Evolutionary conservation across 2,329 filamentous ascomycete species (phyloP).

Genomic region (Leptodontidium sp.): DNA sequence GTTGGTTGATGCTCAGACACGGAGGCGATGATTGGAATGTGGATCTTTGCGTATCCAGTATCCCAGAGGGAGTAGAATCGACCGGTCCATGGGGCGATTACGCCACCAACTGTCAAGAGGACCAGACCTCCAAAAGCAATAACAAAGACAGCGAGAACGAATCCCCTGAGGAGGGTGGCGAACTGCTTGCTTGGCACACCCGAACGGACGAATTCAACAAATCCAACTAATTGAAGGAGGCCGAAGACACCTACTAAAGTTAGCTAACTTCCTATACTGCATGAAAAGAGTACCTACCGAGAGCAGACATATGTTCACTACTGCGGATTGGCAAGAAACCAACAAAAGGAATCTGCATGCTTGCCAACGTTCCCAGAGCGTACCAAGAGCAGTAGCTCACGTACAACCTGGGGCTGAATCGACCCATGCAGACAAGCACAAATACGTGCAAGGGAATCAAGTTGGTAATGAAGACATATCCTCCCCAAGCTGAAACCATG

Average conservation of each 20-base stretch:
- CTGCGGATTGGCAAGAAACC: slow-evolving; percentile 96
- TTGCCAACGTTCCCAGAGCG: slow-evolving; percentile 91
- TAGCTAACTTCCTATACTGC: slow-evolving; percentile 25
- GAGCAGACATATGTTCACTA: slow-evolving; percentile 97
- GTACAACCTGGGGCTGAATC: slow-evolving; percentile 93
- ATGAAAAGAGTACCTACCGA: slow-evolving; percentile 67
- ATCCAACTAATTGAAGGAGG: slow-evolving; percentile 90
- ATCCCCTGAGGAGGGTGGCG: slow-evolving; percentile 82
- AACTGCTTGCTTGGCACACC: slow-evolving; percentile 93
- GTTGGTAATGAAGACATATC: slow-evolving; percentile 99
- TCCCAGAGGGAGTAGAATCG: slow-evolving; percentile 99
- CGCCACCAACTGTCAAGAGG: slow-evolving; percentile 85
- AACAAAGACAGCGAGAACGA: slow-evolving; percentile 78
- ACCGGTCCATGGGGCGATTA: slow-evolving; percentile 96
- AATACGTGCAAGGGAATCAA: slow-evolving; percentile 93
- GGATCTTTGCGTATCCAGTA: slow-evolving; percentile 97
- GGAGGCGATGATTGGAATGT: slow-evolving; percentile 99
- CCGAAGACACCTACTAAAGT: slow-evolving; percentile 81
- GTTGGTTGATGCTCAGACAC: slow-evolving; percentile 99
- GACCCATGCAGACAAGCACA: slow-evolving; percentile 94
- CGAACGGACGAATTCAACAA: slow-evolving; percentile 89
- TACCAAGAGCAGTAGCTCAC: slow-evolving; percentile 99
- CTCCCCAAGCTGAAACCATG: slow-evolving; percentile 99
- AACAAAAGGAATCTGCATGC: slow-evolving; percentile 99
- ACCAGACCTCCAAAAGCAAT: slow-evolving; percentile 79